Evolutionary conservation across 2,329 filamentous ascomycete genomes (phyloP).

Genomic region (Scopulariopsis brevicaulis): DNA sequence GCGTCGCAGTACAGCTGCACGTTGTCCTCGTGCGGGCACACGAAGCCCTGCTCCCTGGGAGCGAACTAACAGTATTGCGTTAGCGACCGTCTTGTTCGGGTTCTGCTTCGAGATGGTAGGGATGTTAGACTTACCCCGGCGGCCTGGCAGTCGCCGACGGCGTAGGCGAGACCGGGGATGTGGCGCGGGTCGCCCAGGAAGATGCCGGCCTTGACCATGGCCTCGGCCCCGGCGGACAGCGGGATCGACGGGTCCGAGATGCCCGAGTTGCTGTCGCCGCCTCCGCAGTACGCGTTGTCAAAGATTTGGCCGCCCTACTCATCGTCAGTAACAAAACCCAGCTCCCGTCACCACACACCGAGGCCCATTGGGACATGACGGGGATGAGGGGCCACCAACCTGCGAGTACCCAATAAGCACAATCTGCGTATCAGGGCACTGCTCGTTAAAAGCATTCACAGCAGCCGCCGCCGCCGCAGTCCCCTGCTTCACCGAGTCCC

Average conservation of each 20-base stretch:
- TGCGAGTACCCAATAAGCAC: slow-evolving; percentile 53
- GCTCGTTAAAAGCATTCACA: slow-evolving; percentile 44
- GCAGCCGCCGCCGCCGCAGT: slow-evolving; percentile 45
- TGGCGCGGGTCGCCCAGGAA: slow-evolving; percentile 55
- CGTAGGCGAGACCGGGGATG: slow-evolving; percentile 40
- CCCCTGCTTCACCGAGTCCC: slow-evolving; percentile 43
- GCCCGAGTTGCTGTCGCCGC: slow-evolving; percentile 35
- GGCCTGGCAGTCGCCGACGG: slow-evolving; percentile 46
- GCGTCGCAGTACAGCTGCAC: slow-evolving; percentile 56
- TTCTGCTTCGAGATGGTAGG: background rate
- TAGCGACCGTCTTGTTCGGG: no score
- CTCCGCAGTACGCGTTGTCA: slow-evolving; percentile 53
- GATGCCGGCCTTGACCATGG: slow-evolving; percentile 50
- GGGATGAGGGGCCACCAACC: slow-evolving; percentile 17
- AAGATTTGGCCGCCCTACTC: slow-evolving; percentile 48
- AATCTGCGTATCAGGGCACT: slow-evolving; percentile 44
- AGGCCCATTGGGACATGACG: background rate
- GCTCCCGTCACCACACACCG: background rate
- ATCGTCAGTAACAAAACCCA: background rate
- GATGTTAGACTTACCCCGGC: slow-evolving; percentile 35
- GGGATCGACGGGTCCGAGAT: slow-evolving; percentile 25
- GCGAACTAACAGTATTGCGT: slow-evolving; percentile 35
- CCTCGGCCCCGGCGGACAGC: slow-evolving; percentile 32
- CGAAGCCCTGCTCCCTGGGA: slow-evolving; percentile 43
- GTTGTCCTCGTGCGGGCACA: slow-evolving; percentile 32